Evolutionary conservation across 352 stramenopile genomes (phyloP).

Genomic region (Phytophthora meadii): DNA sequence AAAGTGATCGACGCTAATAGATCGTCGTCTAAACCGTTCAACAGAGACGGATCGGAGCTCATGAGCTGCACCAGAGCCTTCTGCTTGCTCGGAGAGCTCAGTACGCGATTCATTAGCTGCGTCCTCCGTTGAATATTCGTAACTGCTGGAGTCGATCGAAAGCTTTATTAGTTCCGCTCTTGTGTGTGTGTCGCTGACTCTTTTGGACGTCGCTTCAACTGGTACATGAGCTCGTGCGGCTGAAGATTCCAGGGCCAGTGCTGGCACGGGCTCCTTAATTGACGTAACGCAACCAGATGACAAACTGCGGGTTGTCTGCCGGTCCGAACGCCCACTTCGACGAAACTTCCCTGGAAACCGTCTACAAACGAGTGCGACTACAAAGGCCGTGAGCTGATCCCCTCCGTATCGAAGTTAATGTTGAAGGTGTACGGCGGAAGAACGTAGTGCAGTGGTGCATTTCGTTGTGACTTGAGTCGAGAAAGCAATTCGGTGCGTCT

Average conservation of each 20-base stretch:
- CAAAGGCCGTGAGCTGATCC: too few relatives aligned
- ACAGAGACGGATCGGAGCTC: slow-evolving; percentile 48
- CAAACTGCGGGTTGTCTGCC: slow-evolving; percentile 15
- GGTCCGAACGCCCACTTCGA: slow-evolving; percentile 26
- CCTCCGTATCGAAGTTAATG: too few relatives aligned
- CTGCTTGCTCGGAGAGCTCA: slow-evolving; percentile 49
- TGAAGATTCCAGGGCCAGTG: slow-evolving; percentile 11
- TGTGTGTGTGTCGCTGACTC: slow-evolving; percentile 12
- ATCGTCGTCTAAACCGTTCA: slow-evolving; percentile 46
- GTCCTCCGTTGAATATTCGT: slow-evolving; percentile 17
- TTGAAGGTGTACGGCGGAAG: too few relatives aligned
- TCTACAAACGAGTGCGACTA: slow-evolving; percentile 12
- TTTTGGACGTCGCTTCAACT: slow-evolving; percentile 21
- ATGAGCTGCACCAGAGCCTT: slow-evolving; percentile 56
- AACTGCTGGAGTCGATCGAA: slow-evolving; percentile 16
- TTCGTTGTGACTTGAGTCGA: too few relatives aligned
- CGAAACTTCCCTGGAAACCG: slow-evolving; percentile 39
- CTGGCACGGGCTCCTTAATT: slow-evolving; percentile 25
- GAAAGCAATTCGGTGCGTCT: too few relatives aligned
- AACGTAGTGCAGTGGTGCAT: too few relatives aligned
- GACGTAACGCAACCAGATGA: slow-evolving; percentile 16
- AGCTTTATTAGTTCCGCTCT: slow-evolving; percentile 15
- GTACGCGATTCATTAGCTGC: slow-evolving; percentile 32
- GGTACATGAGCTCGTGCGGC: slow-evolving; percentile 18
- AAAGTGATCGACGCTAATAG: slow-evolving; percentile 50